Evolutionary conservation across 768 basidiomycete species (phyloP).

Genomic region (Mycena belliarum): DNA sequence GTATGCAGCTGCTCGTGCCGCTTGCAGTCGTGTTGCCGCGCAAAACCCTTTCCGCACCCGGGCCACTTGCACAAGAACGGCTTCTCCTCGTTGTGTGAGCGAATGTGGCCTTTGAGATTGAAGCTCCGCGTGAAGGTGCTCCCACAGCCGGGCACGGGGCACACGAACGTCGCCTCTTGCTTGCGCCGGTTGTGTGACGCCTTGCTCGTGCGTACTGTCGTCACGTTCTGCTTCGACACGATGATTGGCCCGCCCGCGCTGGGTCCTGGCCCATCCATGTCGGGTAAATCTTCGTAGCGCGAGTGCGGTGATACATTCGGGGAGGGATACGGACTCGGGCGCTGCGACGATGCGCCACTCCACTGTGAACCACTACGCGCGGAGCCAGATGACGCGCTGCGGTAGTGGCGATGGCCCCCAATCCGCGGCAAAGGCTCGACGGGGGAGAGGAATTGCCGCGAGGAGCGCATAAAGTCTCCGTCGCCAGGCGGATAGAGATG

Average conservation of each 20-base stretch:
- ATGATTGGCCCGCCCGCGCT: conserved; percentile 7
- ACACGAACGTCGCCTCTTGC: conserved; percentile 84
- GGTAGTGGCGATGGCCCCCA: conserved; percentile 11
- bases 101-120: conserved; percentile 94
- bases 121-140: conserved; percentile 92
- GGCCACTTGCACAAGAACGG: conserved; percentile 96
- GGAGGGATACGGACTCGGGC: conserved; percentile 66
- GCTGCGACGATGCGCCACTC: conserved; percentile 37
- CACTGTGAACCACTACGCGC: conserved; percentile 24
- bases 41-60: conserved; percentile 92
- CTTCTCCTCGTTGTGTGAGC: conserved; percentile 86
- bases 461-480: conserved; percentile 1
- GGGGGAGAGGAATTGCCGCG: conserved; percentile 13
- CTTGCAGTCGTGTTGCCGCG: conserved; percentile 94
- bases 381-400: conserved; percentile 17
- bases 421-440: conserved; percentile 18
- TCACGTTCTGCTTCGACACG: conserved; percentile 79
- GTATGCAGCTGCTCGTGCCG: conserved; percentile 94
- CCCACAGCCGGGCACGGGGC: conserved; percentile 81
- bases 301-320: conserved; percentile 66
- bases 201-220: conserved; percentile 85
- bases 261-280: conserved; percentile 3
- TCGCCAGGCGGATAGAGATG: neutral
- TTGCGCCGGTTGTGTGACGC: conserved; percentile 85
- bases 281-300: conserved; percentile 51